These are phyloP conservation scores for Anacardium occidentale DNA, from an alignment of 345 rosid genomes.

Conservation along the genomic window DNA sequence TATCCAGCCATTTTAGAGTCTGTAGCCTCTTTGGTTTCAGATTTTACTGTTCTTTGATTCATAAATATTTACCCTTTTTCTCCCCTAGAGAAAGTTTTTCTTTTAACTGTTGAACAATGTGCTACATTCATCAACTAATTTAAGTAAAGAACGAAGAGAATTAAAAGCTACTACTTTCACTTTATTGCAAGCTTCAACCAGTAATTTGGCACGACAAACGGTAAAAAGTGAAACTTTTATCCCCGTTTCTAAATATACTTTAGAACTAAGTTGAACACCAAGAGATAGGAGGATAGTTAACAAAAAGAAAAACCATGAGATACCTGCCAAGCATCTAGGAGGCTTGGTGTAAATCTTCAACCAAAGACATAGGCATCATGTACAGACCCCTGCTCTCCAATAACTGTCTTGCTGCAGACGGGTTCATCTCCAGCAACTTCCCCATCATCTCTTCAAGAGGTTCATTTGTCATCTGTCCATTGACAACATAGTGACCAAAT, in stretches of 20 bases:
- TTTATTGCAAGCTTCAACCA: neutral
- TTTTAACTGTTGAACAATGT: neutral
- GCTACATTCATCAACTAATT: neutral
- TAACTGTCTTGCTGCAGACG: conserved; percentile 44
- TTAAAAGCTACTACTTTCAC: neutral
- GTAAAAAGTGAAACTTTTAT: no score
- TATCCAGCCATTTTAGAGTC: neutral
- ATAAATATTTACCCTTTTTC: no score
- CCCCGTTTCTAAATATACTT: no score
- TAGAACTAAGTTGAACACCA: neutral
- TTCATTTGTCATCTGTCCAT: conserved; percentile 38
- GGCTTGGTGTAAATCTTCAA: conserved; percentile 27
- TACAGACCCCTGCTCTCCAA: conserved; percentile 54
- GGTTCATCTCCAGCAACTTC: conserved; percentile 42
- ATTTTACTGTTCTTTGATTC: neutral
- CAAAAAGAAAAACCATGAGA: neutral
- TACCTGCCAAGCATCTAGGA: neutral
- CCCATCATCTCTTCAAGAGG: conserved; percentile 54
- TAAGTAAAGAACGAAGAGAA: neutral
- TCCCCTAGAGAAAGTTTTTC: no score
- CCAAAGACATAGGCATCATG: conserved; percentile 42
- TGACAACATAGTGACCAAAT: conserved; percentile 44
- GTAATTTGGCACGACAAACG: neutral
- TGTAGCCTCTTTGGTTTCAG: neutral
- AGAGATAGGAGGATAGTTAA: neutral